These are phyloP conservation scores for Bretschneidera sinensis DNA, from an alignment of 345 rosid species.

Conservation along the genomic window DNA sequence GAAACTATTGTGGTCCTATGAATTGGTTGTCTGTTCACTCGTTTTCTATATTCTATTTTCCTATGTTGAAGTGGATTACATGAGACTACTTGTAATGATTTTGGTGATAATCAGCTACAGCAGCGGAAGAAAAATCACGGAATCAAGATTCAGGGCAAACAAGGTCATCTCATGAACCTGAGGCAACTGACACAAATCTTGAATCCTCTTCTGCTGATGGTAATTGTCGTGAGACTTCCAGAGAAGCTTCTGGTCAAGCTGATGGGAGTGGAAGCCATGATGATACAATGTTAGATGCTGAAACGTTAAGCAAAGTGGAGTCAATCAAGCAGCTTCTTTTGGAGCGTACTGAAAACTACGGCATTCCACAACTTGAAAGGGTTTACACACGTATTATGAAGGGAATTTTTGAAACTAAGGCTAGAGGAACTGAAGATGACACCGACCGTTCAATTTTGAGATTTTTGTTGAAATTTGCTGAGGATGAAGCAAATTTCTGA, in stretches of 20 bases:
- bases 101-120: slow-evolving; percentile 26
- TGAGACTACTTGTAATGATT: not conserved
- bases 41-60: too few relatives aligned
- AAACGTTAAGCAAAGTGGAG: slow-evolving; percentile 37
- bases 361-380: slow-evolving; percentile 87
- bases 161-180: slow-evolving; percentile 34
- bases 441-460: slow-evolving; percentile 76
- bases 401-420: slow-evolving; percentile 55
- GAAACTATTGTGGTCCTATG: too few relatives aligned
- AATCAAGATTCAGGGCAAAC: slow-evolving; percentile 38
- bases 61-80: not conserved
- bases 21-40: too few relatives aligned
- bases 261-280: slow-evolving; percentile 28
- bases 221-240: slow-evolving; percentile 16
- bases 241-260: slow-evolving; percentile 16
- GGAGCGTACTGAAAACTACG: slow-evolving; percentile 52
- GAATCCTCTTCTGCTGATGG: slow-evolving; percentile 32
- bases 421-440: slow-evolving; percentile 36
- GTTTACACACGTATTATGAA: slow-evolving; percentile 71
- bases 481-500: slow-evolving; percentile 70
- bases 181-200: slow-evolving; percentile 27
- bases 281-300: slow-evolving; percentile 35
- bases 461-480: slow-evolving; percentile 67
- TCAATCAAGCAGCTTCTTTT: slow-evolving; percentile 39
- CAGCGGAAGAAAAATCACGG: slow-evolving; percentile 50